Evolutionary conservation across 2,329 filamentous ascomycete species (phyloP), one percentile per base, ranked within the genome.

Genomic region (Pseudocercospora cruenta): DNA sequence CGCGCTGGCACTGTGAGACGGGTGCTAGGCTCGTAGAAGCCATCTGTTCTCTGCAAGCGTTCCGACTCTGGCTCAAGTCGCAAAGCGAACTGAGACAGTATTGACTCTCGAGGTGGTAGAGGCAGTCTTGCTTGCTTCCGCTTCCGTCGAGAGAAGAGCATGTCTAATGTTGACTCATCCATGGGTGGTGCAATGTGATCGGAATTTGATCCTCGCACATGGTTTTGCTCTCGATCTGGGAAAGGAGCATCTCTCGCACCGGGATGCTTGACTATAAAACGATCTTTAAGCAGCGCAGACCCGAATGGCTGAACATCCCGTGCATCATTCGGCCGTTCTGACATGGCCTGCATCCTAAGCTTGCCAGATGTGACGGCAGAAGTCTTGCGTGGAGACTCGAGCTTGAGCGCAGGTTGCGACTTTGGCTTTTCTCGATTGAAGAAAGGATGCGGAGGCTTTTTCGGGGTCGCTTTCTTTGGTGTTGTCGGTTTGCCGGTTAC

Each of bases 211-310:
- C 85, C 88, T 62, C 89, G 85, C 49, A 93, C 79, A 76, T 93
- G 91, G 0, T 83, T 79, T 75, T 87, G 87, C 6, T 83, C 90
- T 68, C 84, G 83, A 58, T 86, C 85, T 43, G 92, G 92, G 90
- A 91, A 95, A n/a, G 87, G 82, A 3, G 91, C 86, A 62, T 91
- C 83, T 68, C 82, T 81, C 8, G 89, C 83, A 2, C 90, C 91
- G 0, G 89, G 87, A n/a, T 90, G 82, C 72, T 87, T 92, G 4
- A 87, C 60, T 72, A 73, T 70, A 49, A 77, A 65, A 28, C 76
- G 69, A 59, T 77, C 76, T 60, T 71, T 75, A n/a, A 77, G 67
- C 31, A 76, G 61, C 6, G 69, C 71, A 16, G 75, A 77, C 14
- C 67, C 70, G 33, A 71, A 65, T n/a, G 68, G 67, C 10, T 66